These are phyloP conservation scores for Alternaria conjuncta DNA, from an alignment of 2,329 filamentous ascomycete genomes.

Conservation along the genomic window DNA sequence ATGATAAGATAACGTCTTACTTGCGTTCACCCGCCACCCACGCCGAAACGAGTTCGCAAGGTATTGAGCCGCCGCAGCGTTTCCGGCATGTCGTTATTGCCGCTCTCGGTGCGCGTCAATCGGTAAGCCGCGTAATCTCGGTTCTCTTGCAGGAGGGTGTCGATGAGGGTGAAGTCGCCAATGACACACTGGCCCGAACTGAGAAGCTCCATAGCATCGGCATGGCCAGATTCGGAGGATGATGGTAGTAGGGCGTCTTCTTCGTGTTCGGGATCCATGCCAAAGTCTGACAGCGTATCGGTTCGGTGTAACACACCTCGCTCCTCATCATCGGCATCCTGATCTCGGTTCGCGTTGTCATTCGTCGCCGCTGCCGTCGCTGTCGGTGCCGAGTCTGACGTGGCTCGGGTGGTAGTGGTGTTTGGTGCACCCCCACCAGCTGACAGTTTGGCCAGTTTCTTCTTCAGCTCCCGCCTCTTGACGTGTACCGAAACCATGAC, in stretches of 20 bases:
- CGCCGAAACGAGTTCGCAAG: slow-evolving; percentile 43
- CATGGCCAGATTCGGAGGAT: slow-evolving; percentile 30
- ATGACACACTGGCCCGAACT: slow-evolving; percentile 56
- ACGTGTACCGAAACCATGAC: slow-evolving; percentile 62
- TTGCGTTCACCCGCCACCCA: slow-evolving; percentile 38
- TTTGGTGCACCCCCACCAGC: slow-evolving; percentile 21
- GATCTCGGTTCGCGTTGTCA: slow-evolving; percentile 40
- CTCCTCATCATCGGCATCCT: slow-evolving; percentile 67
- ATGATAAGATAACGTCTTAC: slow-evolving; percentile 9
- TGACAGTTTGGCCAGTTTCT: slow-evolving; percentile 40
- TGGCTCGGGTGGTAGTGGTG: slow-evolving; percentile 7
- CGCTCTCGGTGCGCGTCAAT: slow-evolving; percentile 34
- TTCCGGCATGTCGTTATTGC: slow-evolving; percentile 38
- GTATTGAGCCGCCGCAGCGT: slow-evolving; percentile 43
- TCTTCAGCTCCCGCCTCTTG: slow-evolving; percentile 58
- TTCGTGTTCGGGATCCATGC: slow-evolving; percentile 51
- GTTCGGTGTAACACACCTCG: slow-evolving; percentile 58
- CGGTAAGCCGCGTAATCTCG: slow-evolving; percentile 45
- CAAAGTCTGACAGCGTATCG: slow-evolving; percentile 46
- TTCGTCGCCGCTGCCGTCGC: slow-evolving; percentile 8
- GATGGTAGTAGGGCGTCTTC: slow-evolving; percentile 38
- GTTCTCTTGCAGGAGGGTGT: slow-evolving; percentile 53
- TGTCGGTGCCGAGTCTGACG: slow-evolving; percentile 14
- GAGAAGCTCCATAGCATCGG: slow-evolving; percentile 52
- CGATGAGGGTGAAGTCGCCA: slow-evolving; percentile 51